phyloP scores from a whole-genome alignment of 306 rosid genomes.

The Vachellia pachyceras region DNA sequence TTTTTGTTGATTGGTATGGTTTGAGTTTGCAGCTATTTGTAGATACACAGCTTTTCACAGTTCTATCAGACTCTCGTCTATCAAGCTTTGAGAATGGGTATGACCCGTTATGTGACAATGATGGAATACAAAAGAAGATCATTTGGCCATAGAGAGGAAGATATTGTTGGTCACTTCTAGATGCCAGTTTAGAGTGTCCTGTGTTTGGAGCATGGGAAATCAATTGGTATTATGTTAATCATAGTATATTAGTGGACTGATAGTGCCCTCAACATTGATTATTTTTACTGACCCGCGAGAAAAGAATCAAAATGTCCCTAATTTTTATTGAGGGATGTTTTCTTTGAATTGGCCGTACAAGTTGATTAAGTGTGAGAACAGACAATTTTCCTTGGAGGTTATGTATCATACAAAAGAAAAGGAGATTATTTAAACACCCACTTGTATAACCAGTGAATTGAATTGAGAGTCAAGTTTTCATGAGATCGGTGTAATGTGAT shows the following conservation, averaged over 20 bases:
- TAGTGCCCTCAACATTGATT: slow-evolving; percentile 25
- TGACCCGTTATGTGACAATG: slow-evolving; percentile 33
- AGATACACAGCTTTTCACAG: slow-evolving; percentile 90
- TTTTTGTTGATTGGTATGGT: slow-evolving; percentile 25
- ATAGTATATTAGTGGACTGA: slow-evolving; percentile 32
- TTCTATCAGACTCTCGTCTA: slow-evolving; percentile 80
- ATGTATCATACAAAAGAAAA: slow-evolving; percentile 1
- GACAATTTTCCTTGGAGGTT: not conserved
- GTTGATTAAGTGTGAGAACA: slow-evolving; percentile 22
- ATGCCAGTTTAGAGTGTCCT: slow-evolving; percentile 22
- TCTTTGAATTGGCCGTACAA: slow-evolving; percentile 39
- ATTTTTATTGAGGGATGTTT: slow-evolving; percentile 51
- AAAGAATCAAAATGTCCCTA: slow-evolving; percentile 47
- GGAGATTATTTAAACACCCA: not conserved
- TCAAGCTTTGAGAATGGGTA: slow-evolving; percentile 75
- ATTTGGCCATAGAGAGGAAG: slow-evolving; percentile 20
- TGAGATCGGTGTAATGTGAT: not conserved
- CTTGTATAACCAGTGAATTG: not conserved
- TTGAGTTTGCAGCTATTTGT: slow-evolving; percentile 72
- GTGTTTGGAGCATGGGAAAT: slow-evolving; percentile 30
- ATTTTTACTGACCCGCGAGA: slow-evolving; percentile 28
- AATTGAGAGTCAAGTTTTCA: not conserved
- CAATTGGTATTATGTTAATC: slow-evolving; percentile 22
- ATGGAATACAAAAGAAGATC: slow-evolving; percentile 15
- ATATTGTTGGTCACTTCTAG: slow-evolving; percentile 7